A percentile compares a stretch with the other conserved stretches of the same genome.
These are phyloP conservation scores for Eucalyptus lansdowneana DNA, from an alignment of 345 rosid species.

Conservation along the genomic window DNA sequence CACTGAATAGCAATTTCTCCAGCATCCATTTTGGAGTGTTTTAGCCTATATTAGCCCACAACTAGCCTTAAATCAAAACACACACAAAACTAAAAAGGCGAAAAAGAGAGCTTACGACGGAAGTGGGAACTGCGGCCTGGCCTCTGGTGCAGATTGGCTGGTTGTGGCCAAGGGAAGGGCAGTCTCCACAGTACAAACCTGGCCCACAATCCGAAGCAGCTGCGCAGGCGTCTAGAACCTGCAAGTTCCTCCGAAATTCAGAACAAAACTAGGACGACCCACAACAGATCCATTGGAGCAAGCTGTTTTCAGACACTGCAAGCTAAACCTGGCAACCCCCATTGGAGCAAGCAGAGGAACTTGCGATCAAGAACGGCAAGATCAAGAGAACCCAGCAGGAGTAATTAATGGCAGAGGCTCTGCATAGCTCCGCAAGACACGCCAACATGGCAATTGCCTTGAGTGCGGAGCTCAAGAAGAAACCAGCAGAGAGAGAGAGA, in stretches of 20 bases:
- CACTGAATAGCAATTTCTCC: neutral
- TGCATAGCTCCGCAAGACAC: constrained; percentile 17
- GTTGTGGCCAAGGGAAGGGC: constrained; percentile 60
- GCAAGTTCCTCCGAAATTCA: constrained; percentile 7
- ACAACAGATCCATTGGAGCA: neutral
- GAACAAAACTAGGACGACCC: neutral
- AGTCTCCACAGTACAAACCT: constrained; percentile 80
- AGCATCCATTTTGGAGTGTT: neutral
- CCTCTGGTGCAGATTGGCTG: constrained; percentile 85
- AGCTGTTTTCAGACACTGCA: neutral
- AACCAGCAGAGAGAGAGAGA: neutral
- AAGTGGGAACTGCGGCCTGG: constrained; percentile 65
- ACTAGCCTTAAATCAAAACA: neutral
- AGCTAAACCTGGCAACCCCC: constrained; percentile 58
- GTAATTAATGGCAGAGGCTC: neutral
- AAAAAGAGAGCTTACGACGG: constrained; percentile 37
- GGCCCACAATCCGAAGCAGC: constrained; percentile 56
- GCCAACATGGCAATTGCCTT: neutral
- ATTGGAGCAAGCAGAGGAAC: constrained; percentile 40
- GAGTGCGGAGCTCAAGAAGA: neutral
- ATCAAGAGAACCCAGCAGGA: constrained; percentile 13
- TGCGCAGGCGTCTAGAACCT: constrained; percentile 65
- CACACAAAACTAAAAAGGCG: neutral
- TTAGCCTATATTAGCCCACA: neutral
- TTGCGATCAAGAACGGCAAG: constrained; percentile 14